Evolutionary conservation across 306 rosid genomes (phyloP), one percentile per base, ranked within the genome.

Genomic region (Sophora flavescens): DNA sequence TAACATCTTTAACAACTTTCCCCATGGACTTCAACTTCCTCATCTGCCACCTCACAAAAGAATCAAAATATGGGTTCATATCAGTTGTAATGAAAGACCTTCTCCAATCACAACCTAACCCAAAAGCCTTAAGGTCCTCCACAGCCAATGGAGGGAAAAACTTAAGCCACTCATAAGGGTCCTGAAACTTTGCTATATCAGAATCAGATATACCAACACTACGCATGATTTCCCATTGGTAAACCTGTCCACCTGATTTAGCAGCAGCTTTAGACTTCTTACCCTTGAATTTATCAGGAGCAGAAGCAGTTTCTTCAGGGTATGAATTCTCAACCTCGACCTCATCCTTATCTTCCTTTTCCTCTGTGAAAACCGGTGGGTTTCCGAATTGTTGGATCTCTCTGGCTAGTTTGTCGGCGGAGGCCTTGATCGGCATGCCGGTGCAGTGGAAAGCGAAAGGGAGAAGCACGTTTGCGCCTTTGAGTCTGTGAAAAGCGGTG

Each of bases 391-490:
- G 66, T 11, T 86, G 81, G 44, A 94, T 88, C 83, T 94, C 98
- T 50, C 97, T 82, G 1, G 88, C 87, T 44, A 95, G 89, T 50
- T 95, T 95, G 82, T 95, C 98, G 0, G 98, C 97, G 0, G 97
- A 90, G 39, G 98, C 98, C 73, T 95, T 95, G 80, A 95, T 92
- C 0, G 98, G 98, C 98, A 95, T 90, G 63, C 98, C 98, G 0
- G 98, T 95, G 90, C 98, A 95, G 63, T 95, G 98, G 68, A 95
- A 95, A 18, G 84, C 97, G 14, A 95, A 95, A 7, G 98, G 98
- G 10, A 92, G 76, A 4, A 95, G 86, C 38, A 95, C 98, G 47
- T 92, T 92, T 39, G 97, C 95, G 11, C 98, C 98, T 50, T 92
- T 87, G 15, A 94, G 59, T 58, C 97, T 75, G 63, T 94, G 98